Evolutionary conservation across 2,329 filamentous ascomycete species (phyloP).

Genomic region (Cyphellophora europaea): DNA sequence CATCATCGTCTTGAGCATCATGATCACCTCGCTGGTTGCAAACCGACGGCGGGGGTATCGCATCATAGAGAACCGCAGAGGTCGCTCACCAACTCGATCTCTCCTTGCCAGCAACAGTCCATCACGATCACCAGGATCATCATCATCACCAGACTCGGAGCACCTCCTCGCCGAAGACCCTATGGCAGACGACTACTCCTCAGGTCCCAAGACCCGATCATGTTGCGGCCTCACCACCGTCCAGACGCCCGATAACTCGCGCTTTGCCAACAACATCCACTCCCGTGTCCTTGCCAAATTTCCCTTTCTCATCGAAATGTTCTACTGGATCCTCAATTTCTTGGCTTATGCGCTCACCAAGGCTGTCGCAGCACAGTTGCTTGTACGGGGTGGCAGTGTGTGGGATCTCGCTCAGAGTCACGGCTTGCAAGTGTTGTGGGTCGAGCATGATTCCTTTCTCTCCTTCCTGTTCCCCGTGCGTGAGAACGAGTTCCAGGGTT

Average conservation of each 20-base stretch:
- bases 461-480: constrained; percentile 30
- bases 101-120: constrained; percentile 6
- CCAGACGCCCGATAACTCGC: constrained; percentile 49
- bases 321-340: constrained; percentile 62
- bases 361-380: constrained; percentile 40
- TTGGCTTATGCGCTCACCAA: constrained; percentile 54
- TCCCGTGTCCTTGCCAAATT: constrained; percentile 57
- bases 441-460: constrained; percentile 30
- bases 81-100: constrained; percentile 14
- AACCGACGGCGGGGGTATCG: constrained; percentile 37
- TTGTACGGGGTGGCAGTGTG: constrained; percentile 37
- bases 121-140: constrained; percentile 3
- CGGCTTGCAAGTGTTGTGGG: constrained; percentile 31
- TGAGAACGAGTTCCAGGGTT: constrained; percentile 36
- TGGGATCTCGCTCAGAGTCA: constrained; percentile 39
- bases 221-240: constrained; percentile 43
- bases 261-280: constrained; percentile 52
- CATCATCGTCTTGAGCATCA: constrained; percentile 37
- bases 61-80: constrained; percentile 25
- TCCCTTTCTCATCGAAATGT: constrained; percentile 64
- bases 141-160: constrained; percentile 18
- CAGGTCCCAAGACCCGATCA: constrained; percentile 39
- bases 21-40: constrained; percentile 39
- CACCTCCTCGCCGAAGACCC: constrained; percentile 26
- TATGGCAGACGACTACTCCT: constrained; percentile 25